Base-by-base conservation (phyloP, 2,329 filamentous ascomycete genomes). In the Monilinia polystroma region DNA sequence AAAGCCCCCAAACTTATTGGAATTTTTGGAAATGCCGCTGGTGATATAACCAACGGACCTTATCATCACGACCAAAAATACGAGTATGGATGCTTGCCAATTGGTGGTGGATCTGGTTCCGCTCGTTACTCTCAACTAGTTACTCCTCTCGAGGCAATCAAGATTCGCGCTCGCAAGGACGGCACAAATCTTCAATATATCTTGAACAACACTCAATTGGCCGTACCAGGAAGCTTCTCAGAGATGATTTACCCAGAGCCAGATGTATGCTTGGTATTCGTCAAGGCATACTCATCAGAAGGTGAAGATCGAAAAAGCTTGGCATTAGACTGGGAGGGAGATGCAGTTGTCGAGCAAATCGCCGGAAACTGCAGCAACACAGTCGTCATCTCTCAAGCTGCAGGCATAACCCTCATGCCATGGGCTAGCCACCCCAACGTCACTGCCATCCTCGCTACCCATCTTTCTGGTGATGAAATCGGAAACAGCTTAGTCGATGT, bases 241-340 rank as follows among this genome's bases (percentile, higher is more conserved):
- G 20, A 11, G 35, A 35, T 20, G 7, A 82, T 88, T 12, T 79
- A 82, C 57, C 69, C 70, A 26, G 38, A n/a, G 2, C 81, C 83
- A 2, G 84, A 93, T 69, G 81, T 91, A 14, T 95, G 91, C 71
- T 76, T 89, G 4, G 85, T 89, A 1, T 85, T 90, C 70, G 83
- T 85, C 69, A 90, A 90, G 73, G 83, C 81, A 11, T 90, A 89
- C 76, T 85, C 88, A 0, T 87, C 88, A 1, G 92, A 96, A 77
- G 90, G 88, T 1, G 89, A 83, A 69, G 83, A 91, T 67, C 81
- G 86, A 59, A 80, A 84, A 0, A 60, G 68, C 18, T 70, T 75
- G 0, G 54, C 69, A 35, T 38, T 64, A 10, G 70, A 73, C 23
- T 73, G 69, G 70, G 58, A 72, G 38, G 66, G 67, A 2, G 68